Percentiles rank a stretch among this genome's conserved stretches.
phyloP scores from a whole-genome alignment of 306 rosid genomes.

The Luffa aegyptiaca region DNA sequence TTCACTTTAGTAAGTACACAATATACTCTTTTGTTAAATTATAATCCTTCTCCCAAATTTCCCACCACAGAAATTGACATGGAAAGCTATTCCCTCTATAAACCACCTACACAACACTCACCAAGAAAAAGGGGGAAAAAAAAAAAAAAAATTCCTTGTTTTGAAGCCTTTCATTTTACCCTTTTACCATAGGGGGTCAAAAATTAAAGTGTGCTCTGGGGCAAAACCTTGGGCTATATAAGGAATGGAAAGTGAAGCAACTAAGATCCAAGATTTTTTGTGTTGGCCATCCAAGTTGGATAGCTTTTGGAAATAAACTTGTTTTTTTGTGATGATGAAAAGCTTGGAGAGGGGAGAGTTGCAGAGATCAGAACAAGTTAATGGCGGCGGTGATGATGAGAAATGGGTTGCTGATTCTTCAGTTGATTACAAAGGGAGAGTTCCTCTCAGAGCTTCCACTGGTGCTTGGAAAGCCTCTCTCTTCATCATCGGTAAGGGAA shows the following conservation, averaged over 20 bases:
- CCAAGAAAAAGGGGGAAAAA: neutral
- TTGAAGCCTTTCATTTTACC: neutral
- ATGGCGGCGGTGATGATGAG: constrained; percentile 13
- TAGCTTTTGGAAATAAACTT: no score
- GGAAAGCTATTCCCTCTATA: neutral
- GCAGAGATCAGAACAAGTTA: neutral
- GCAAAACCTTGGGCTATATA: neutral
- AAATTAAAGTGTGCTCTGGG: neutral
- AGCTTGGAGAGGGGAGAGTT: neutral
- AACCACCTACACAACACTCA: neutral
- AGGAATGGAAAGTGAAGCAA: neutral
- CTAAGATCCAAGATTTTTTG: neutral
- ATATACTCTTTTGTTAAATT: neutral
- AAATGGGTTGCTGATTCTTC: constrained; percentile 61
- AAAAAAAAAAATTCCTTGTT: neutral
- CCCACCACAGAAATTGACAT: neutral
- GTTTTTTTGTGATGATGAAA: constrained; percentile 3
- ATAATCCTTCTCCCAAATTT: neutral
- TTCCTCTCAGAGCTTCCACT: constrained; percentile 57
- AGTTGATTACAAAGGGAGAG: constrained; percentile 36
- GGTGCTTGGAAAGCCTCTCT: constrained; percentile 68
- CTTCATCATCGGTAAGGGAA: constrained; percentile 39
- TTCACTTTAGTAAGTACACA: neutral
- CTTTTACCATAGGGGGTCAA: neutral
- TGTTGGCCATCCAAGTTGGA: no score